Base-by-base conservation (phyloP, 2,329 filamentous ascomycete genomes). In the Fusarium sp. region DNA sequence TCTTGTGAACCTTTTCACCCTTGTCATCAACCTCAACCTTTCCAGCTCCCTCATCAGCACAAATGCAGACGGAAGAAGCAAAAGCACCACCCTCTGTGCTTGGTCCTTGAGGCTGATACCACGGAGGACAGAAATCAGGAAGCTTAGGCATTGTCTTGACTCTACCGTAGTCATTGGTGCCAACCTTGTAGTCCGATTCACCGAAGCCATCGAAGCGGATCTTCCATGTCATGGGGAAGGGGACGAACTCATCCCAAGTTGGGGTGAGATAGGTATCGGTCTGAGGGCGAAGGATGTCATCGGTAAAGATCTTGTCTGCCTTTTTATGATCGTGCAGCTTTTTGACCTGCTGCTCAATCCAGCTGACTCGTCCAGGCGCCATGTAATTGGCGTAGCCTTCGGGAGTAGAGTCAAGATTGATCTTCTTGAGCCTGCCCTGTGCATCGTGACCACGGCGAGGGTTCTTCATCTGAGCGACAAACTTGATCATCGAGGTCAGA, bases 301-400 rank as follows among this genome's bases (percentile, higher is more conserved):
- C 8, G 1, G 31, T 47, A 4, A 47, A 39, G 35, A 62, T 62
- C 2, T 38, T 30, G 6, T 58, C 6, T 18, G 28, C 51, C 14
- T 26, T 20, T 2, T n/a, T 18, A 2, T 13, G 44, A n/a, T 33
- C 3, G 3, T 58, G 11, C n/a, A 62, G 35, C 9, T 39, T 62
- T 7, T 35, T 18, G 26, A 38, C 60, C 7, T 62, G 60, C 6
- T 58, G 5, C 13, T 58, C 8, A 16, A 62, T 62, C 60, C 60
- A 62, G 7, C 24, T 24, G 2, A 62, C 53, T 15, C 60, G n/a
- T 6, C 35, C 35, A 6, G 39, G 60, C 0, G 61, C 75, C 75
- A 77, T 75, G 57, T 72, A 77, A 26, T 77, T 77, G 8, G 73
- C 57, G 26, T 75, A 77, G 6, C 63, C 64, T 22, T 77, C 75